phyloP scores from a whole-genome alignment of 352 stramenopile genomes.

The Pythium apleroticum region DNA sequence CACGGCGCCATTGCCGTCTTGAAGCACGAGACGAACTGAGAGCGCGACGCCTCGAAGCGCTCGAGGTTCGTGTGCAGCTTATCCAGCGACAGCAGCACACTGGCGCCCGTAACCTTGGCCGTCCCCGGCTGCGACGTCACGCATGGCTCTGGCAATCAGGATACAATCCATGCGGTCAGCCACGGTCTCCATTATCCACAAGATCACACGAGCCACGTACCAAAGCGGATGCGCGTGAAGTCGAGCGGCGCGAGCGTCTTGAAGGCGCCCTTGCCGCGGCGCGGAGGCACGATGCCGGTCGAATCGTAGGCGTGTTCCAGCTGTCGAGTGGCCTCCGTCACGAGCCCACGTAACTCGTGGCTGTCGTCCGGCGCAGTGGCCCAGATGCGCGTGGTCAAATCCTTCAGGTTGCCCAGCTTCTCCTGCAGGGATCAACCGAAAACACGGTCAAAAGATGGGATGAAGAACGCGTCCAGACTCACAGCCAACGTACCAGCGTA shows the following conservation, averaged over 20 bases:
- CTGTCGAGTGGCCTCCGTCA: constrained; percentile 46
- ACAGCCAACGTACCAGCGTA: constrained; percentile 43
- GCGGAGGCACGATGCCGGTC: constrained; percentile 50
- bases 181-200: not conserved
- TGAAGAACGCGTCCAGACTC: no score
- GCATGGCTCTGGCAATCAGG: constrained; percentile 9
- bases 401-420: constrained; percentile 74
- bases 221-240: constrained; percentile 50
- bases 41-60: constrained; percentile 41
- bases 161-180: not conserved
- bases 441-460: no score
- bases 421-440: constrained; percentile 26
- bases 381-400: constrained; percentile 39
- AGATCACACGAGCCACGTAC: constrained; percentile 16
- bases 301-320: constrained; percentile 64
- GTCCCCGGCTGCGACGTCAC: not conserved
- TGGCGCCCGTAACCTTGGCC: constrained; percentile 6
- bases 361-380: constrained; percentile 27
- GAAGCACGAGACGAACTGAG: constrained; percentile 57
- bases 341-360: constrained; percentile 35
- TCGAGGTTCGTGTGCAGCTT: constrained; percentile 51
- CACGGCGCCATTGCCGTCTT: constrained; percentile 55
- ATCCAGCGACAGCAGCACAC: constrained; percentile 41
- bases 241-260: constrained; percentile 47
- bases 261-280: constrained; percentile 55